Conservation (phyloP, 495 filamentous ascomycete genomes). For the Podospora australis region DNA sequence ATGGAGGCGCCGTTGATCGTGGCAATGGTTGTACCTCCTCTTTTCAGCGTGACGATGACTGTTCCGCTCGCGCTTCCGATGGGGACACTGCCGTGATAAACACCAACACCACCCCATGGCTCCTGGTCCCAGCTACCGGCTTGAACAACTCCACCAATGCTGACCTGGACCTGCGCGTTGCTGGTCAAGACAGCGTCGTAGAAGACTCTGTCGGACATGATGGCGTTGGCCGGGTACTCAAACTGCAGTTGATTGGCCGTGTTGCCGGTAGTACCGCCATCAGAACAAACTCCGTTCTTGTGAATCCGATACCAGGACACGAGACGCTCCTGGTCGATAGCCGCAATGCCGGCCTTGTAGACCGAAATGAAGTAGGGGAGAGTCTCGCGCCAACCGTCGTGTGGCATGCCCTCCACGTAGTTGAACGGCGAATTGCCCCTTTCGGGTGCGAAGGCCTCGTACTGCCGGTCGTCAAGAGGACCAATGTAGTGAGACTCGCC, state of each 20-base stretch:
- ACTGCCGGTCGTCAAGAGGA: constrained; percentile 30
- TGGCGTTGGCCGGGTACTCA: constrained; percentile 8
- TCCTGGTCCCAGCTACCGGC: background rate
- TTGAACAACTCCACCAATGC: constrained; percentile 43
- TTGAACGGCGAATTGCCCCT: constrained; percentile 7
- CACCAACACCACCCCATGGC: background rate
- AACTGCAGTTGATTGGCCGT: constrained; percentile 14
- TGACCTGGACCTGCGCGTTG: constrained; percentile 38
- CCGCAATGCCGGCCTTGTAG: constrained; percentile 38
- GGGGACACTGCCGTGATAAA: constrained; percentile 1
- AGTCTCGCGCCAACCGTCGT: constrained; percentile 48
- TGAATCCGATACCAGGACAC: constrained; percentile 61
- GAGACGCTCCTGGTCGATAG: constrained; percentile 36
- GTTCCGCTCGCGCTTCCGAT: background rate
- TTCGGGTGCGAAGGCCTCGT: constrained; percentile 14
- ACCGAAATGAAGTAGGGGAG: constrained; percentile 55
- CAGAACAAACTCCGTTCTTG: background rate
- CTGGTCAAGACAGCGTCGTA: constrained; percentile 35
- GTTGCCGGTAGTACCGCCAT: constrained; percentile 23
- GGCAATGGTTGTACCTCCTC: background rate
- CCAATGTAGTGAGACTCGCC: constrained; percentile 63
- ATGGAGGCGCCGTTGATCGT: no score
- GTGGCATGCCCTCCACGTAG: constrained; percentile 33
- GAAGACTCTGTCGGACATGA: constrained; percentile 31
- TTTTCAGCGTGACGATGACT: background rate